phyloP scores from a whole-genome alignment of 768 basidiomycete genomes.

The Suillus luteus region DNA sequence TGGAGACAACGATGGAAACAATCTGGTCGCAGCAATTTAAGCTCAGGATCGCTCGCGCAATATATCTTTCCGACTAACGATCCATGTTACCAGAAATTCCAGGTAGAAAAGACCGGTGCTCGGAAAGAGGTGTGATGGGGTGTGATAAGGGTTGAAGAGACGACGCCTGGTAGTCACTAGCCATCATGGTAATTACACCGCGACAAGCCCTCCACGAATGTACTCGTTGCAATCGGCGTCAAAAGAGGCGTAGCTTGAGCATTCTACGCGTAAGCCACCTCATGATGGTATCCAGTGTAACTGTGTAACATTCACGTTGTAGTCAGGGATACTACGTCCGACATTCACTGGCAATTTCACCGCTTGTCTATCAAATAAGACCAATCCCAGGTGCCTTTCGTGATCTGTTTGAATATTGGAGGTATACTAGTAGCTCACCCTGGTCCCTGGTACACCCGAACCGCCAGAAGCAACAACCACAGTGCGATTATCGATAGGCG shows the following conservation, averaged over 20 bases:
- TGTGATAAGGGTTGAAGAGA: background rate
- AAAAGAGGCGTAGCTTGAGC: background rate
- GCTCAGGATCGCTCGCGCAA: background rate
- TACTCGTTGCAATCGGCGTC: background rate
- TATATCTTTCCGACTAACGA: background rate
- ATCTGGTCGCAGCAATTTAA: background rate
- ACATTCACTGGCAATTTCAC: constrained; percentile 44
- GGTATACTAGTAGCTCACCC: background rate
- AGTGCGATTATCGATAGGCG: background rate
- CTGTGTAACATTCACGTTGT: constrained; percentile 12
- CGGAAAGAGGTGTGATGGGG: background rate
- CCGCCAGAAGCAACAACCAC: background rate
- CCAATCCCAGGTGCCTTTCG: constrained; percentile 53
- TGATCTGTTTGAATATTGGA: background rate
- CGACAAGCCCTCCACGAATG: background rate
- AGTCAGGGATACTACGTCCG: constrained; percentile 34
- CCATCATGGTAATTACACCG: background rate
- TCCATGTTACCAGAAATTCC: background rate
- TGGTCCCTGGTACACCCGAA: background rate
- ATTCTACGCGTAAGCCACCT: background rate
- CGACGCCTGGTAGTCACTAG: background rate
- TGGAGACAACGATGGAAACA: background rate
- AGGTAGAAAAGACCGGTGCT: background rate
- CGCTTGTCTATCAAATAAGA: constrained; percentile 41
- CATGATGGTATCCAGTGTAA: constrained; percentile 35